A percentile compares a stretch with the other conserved stretches of the same genome.
phyloP scores from a whole-genome alignment of 169 alveolate genomes.

The Plasmodium reichenowi region DNA sequence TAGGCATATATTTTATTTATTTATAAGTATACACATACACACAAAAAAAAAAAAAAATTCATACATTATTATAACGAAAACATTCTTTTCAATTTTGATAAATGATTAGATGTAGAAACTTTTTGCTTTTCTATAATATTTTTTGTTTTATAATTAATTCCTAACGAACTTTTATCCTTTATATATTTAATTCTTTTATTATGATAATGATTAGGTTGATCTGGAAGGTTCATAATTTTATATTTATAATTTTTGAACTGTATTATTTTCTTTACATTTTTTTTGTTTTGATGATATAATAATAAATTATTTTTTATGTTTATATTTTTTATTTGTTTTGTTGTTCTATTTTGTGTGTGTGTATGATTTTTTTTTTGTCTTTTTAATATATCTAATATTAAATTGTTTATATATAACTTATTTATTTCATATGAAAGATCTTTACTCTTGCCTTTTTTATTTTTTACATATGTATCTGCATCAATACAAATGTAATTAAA shows the following conservation, averaged over 20 bases:
- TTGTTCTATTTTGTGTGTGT: neutral
- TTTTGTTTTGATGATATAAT: constrained; percentile 13
- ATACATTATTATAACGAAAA: constrained; percentile 17
- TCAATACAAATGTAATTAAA: constrained; percentile 60
- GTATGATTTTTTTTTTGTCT: constrained; percentile 22
- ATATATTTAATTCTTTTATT: neutral
- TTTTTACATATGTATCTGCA: constrained; percentile 64
- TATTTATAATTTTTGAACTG: neutral
- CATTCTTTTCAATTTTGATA: constrained; percentile 39
- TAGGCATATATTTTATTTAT: too few species aligned
- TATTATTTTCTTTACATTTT: neutral
- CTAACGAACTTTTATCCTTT: neutral
- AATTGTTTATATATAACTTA: constrained; percentile 47
- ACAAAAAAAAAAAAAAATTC: neutral
- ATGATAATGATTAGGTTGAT: constrained; percentile 7
- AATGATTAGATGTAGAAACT: constrained; percentile 16
- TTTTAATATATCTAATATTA: constrained; percentile 44
- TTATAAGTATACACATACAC: too few species aligned
- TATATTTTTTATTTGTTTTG: neutral
- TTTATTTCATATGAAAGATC: constrained; percentile 24
- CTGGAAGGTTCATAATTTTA: neutral
- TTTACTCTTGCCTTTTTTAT: constrained; percentile 36
- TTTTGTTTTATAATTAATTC: neutral
- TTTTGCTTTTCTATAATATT: constrained; percentile 2
- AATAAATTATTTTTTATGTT: neutral